Conservation (phyloP, 2,329 filamentous ascomycete species). For the Ophiocordyceps camponoti-saundersi region DNA sequence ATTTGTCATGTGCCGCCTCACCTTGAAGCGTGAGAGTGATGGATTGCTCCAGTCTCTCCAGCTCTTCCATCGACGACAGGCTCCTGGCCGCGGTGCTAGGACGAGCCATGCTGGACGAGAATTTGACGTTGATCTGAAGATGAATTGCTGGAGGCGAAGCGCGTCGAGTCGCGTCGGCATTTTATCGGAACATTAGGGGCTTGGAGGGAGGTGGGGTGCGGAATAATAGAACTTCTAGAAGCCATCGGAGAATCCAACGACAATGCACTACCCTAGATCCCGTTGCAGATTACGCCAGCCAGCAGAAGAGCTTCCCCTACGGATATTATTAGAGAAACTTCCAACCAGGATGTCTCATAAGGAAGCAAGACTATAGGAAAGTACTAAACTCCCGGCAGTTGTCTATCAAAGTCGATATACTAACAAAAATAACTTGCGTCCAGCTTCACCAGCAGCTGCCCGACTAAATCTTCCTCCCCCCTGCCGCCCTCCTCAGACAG, state of each 20-base stretch:
- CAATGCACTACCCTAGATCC: too few relatives aligned
- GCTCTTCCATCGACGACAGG: conserved; percentile 78
- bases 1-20: conserved; percentile 13
- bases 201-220: too few relatives aligned
- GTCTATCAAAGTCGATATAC: too few relatives aligned
- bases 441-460: conserved; percentile 49
- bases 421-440: conserved; percentile 51
- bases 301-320: too few relatives aligned
- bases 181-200: background rate
- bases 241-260: too few relatives aligned
- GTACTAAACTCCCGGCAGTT: background rate
- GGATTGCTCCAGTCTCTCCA: conserved; percentile 89
- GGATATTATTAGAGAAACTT: too few relatives aligned
- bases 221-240: too few relatives aligned
- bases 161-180: background rate
- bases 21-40: conserved; percentile 93
- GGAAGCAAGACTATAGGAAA: too few relatives aligned
- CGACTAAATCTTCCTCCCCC: conserved; percentile 41
- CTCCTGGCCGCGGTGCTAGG: conserved; percentile 30
- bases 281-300: too few relatives aligned
- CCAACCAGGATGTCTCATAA: too few relatives aligned
- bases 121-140: conserved; percentile 1
- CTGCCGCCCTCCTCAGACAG: conserved; percentile 43
- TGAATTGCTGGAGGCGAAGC: background rate
- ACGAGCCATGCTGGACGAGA: conserved; percentile 26